Base-by-base conservation (phyloP, 352 stramenopile genomes). In the Ophiocytium majus region DNA sequence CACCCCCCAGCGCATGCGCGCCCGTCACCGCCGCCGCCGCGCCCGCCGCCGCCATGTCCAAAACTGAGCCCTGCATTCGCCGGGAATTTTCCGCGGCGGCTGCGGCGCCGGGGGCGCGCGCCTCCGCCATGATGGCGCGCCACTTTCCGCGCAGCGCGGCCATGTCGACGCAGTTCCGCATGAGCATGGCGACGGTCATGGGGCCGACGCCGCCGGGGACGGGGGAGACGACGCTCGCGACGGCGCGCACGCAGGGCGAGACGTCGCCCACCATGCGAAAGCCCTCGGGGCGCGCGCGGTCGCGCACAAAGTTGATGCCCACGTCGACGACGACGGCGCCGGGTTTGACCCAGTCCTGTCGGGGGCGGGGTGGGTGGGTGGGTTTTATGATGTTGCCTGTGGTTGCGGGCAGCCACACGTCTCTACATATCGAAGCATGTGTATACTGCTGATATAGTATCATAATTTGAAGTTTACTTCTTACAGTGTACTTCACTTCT, bases 221-320 rank as follows among this genome's bases (percentile, higher is more conserved):
- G 0, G 97, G 97, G 10, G 97, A 99, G 85, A 99, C 95, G 71
- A 92, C 92, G 0, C 92, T 93, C 0, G 94, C 96, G 35, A 98
- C 92, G 32, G 86, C 71, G 89, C 91, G 0, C 91, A 96, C 66
- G 93, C 93, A 1, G 90, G 95, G 99, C 86, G 97, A 89, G 5
- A 99, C 97, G 89, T 99, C 97, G 17, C 97, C 97, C 37, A 99
- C 96, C 17, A 99, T 92, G 84, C 96, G 95, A 90, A 98, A 99
- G 32, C 96, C 95, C 79, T 95, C 92, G 84, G 94, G 91, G 1
- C 88, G 88, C 50, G 83, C 84, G 34, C 91, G 43, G 75, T 91
- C 91, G 83, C 95, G 92, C 0, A 99, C 94, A 84, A 95, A 97
- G 87, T 99, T 99, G 89, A 99, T 99, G 9, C 97, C 97, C 19